A percentile compares a stretch with the other conserved stretches of the same genome.
Conservation (phyloP, 1,284 basidiomycete species). For the Ganoderma lingzhi region DNA sequence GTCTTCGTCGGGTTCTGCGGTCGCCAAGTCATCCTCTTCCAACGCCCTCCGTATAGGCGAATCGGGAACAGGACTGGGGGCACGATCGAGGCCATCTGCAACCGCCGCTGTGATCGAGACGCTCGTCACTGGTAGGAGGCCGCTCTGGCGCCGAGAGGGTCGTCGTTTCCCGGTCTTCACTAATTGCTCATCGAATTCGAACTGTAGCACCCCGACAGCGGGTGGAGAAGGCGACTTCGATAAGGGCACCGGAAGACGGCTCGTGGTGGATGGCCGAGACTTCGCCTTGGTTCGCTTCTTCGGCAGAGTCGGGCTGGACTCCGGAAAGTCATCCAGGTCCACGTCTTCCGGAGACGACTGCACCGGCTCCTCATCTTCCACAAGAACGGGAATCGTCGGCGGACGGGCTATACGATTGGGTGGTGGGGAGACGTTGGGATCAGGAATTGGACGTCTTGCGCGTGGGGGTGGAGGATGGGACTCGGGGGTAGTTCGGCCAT, state of each 20-base stretch:
- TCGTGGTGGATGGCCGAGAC: constrained; percentile 41
- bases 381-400: constrained; percentile 71
- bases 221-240: constrained; percentile 46
- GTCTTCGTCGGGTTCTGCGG: constrained; percentile 40
- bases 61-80: constrained; percentile 72
- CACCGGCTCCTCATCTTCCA: constrained; percentile 69
- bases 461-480: constrained; percentile 56
- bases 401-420: constrained; percentile 67
- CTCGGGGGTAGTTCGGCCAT: constrained; percentile 44
- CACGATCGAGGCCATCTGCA: constrained; percentile 45
- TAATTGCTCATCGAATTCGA: constrained; percentile 43
- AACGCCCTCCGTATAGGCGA: constrained; percentile 65
- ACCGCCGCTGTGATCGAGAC: constrained; percentile 41
- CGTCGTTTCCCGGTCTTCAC: constrained; percentile 54
- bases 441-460: constrained; percentile 49
- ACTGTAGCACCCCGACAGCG: constrained; percentile 34
- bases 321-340: constrained; percentile 50
- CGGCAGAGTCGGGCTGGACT: constrained; percentile 45
- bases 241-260: constrained; percentile 53
- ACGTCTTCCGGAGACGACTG: constrained; percentile 42
- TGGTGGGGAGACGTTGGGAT: constrained; percentile 56
- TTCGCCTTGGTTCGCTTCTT: constrained; percentile 43
- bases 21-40: constrained; percentile 62
- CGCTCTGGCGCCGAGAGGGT: constrained; percentile 69
- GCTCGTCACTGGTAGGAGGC: constrained; percentile 53